phyloP scores from a whole-genome alignment of 805 yeast species.

The Ogataea ganodermae region DNA sequence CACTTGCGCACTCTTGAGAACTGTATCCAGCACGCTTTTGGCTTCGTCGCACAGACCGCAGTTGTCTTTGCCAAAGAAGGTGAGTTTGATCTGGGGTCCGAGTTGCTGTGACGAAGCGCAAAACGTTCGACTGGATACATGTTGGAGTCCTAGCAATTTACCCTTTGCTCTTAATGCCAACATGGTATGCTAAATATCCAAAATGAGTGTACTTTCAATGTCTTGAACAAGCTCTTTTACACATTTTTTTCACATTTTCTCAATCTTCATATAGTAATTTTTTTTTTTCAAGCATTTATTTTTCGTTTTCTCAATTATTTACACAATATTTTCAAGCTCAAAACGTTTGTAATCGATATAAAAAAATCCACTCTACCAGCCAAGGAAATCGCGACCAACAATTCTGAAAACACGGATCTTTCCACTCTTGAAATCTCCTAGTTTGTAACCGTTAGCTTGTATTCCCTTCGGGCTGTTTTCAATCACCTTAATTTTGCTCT shows the following conservation, averaged over 20 bases:
- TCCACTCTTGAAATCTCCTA: conserved; percentile 77
- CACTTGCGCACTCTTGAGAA: conserved; percentile 35
- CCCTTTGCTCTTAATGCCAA: not conserved
- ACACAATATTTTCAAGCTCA: too few species aligned
- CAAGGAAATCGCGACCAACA: conserved; percentile 70
- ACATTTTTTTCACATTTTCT: not conserved
- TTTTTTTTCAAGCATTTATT: not conserved
- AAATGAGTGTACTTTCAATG: too few species aligned
- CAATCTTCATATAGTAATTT: not conserved
- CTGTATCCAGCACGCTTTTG: conserved; percentile 47
- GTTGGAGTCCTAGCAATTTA: not conserved
- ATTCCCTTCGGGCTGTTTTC: conserved; percentile 58
- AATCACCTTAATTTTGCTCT: conserved; percentile 68
- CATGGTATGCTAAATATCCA: not conserved
- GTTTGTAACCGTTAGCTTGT: conserved; percentile 60
- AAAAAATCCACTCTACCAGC: conserved; percentile 72
- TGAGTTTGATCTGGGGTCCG: conserved; percentile 36
- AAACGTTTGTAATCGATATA: too few species aligned
- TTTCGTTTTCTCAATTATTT: not conserved
- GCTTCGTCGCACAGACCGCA: conserved; percentile 74
- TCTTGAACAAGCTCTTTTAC: too few species aligned
- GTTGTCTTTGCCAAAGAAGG: conserved; percentile 68
- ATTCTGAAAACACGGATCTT: conserved; percentile 77
- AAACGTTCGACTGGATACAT: not conserved
- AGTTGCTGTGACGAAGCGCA: not conserved